Percentiles rank a stretch among this genome's conserved stretches.
phyloP scores from a whole-genome alignment of 2,329 filamentous ascomycete genomes.

The Penicillium sp. region DNA sequence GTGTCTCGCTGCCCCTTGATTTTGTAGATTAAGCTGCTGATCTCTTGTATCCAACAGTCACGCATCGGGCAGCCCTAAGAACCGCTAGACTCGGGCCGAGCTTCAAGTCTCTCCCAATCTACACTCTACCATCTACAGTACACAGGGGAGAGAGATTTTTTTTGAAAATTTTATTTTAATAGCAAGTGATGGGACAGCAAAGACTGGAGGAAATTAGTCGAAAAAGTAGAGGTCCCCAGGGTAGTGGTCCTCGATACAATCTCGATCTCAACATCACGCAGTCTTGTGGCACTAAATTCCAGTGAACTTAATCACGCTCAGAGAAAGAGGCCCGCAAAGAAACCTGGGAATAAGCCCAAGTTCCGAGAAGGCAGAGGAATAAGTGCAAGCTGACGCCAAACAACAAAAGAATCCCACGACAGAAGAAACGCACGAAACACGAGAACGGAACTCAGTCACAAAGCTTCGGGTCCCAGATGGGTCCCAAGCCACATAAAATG shows the following conservation, averaged over 20 bases:
- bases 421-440: background rate
- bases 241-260: no score
- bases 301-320: background rate
- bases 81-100: background rate
- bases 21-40: background rate
- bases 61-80: background rate
- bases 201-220: background rate
- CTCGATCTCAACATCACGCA: background rate
- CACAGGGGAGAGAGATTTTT: background rate
- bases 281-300: background rate
- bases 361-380: background rate
- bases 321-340: background rate
- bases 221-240: background rate
- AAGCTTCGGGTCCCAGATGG: background rate
- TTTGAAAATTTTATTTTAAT: background rate
- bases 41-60: background rate
- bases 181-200: background rate
- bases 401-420: background rate
- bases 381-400: background rate
- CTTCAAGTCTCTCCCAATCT: background rate
- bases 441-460: background rate
- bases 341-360: background rate
- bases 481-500: background rate
- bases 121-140: background rate
- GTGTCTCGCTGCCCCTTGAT: constrained; percentile 13